These are phyloP conservation scores for Alternaria sp. DNA, from an alignment of 2,329 filamentous ascomycete species.

Conservation along the genomic window DNA sequence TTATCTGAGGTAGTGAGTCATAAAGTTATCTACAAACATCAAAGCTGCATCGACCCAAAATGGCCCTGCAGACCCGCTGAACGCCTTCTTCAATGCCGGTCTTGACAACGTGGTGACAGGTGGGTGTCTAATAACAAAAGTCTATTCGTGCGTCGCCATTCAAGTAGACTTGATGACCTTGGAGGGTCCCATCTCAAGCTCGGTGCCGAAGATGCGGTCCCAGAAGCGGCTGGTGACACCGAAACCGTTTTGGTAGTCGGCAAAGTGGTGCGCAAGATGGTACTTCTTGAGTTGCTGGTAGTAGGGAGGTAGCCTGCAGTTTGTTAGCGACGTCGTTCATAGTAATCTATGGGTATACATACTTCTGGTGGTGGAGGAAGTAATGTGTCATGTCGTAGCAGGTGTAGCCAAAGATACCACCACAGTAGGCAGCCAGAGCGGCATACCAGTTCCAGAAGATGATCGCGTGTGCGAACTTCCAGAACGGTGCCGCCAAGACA, in stretches of 20 bases:
- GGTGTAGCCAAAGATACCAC: constrained; percentile 93
- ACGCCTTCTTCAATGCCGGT: constrained; percentile 14
- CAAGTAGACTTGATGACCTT: constrained; percentile 57
- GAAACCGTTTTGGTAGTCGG: constrained; percentile 97
- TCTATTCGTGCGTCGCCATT: not conserved
- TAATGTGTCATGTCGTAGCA: constrained; percentile 98
- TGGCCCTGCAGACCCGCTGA: constrained; percentile 2
- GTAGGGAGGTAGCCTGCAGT: constrained; percentile 74
- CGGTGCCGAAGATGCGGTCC: constrained; percentile 90
- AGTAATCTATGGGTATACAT: constrained; percentile 40
- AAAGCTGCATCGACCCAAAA: constrained; percentile 1
- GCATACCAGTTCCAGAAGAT: constrained; percentile 87
- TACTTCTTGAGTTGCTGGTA: constrained; percentile 96
- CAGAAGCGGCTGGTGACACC: constrained; percentile 96
- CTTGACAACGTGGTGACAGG: constrained; percentile 3
- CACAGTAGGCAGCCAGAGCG: constrained; percentile 79
- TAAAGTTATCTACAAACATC: constrained; percentile 1
- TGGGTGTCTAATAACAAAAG: constrained; percentile 1
- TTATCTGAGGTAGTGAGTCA: constrained; percentile 4
- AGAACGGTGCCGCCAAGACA: constrained; percentile 85
- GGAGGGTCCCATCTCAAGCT: constrained; percentile 64
- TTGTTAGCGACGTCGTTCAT: constrained; percentile 10
- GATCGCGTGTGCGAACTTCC: constrained; percentile 82
- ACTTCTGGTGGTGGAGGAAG: constrained; percentile 95
- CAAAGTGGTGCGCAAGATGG: constrained; percentile 95